These are phyloP conservation scores for Kingdonia uniflora DNA, from an alignment of 164 flowering plant species.

Conservation along the genomic window DNA sequence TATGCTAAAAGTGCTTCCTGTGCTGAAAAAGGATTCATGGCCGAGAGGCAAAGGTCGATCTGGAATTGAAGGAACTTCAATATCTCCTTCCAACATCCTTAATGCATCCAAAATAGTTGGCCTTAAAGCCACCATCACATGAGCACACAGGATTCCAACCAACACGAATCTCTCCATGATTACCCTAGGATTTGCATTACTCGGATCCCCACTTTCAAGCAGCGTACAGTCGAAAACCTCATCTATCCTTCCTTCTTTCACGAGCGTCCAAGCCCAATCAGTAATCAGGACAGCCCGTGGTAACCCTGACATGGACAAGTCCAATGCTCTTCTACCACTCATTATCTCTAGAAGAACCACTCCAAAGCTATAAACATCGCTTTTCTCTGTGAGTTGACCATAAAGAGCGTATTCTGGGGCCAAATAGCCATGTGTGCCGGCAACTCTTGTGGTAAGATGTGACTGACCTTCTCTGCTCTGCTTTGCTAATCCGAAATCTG, in stretches of 20 bases:
- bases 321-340: conserved; percentile 80
- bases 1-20: conserved; percentile 21
- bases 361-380: conserved; percentile 86
- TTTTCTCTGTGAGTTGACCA: conserved; percentile 81
- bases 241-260: conserved; percentile 44
- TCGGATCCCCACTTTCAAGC: conserved; percentile 21
- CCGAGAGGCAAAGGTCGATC: conserved; percentile 64
- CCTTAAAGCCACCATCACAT: conserved; percentile 80
- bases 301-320: conserved; percentile 32
- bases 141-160: conserved; percentile 80
- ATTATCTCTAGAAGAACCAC: conserved; percentile 67
- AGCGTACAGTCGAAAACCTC: conserved; percentile 43
- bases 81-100: conserved; percentile 84
- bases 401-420: conserved; percentile 88
- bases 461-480: conserved; percentile 70
- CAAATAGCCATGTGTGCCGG: conserved; percentile 82
- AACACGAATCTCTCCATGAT: conserved; percentile 64
- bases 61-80: conserved; percentile 69
- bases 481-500: conserved; percentile 75
- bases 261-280: conserved; percentile 81
- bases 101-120: conserved; percentile 66
- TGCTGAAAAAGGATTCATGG: conserved; percentile 27
- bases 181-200: conserved; percentile 31
- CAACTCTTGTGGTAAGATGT: conserved; percentile 79
- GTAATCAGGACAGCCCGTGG: conserved; percentile 45